A percentile compares a stretch with the other conserved stretches of the same genome.
Evolutionary conservation across 108 stramenopile genomes (phyloP).

Genomic region (Nitzschia palea): DNA sequence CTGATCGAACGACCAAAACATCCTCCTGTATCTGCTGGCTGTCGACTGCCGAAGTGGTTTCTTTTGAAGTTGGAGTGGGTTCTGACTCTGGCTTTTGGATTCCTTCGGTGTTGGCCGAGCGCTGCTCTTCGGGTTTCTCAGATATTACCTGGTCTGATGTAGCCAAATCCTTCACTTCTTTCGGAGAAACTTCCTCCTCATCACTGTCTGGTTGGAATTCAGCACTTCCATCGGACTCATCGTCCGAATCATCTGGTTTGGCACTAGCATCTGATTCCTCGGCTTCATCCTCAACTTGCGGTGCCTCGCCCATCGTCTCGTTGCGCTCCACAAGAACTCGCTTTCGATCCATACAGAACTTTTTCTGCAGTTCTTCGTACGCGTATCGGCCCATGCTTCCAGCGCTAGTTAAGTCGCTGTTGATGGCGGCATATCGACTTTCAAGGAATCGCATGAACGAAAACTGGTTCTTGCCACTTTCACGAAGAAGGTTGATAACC

Average conservation of each 20-base stretch:
- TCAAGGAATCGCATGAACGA: conserved; percentile 80
- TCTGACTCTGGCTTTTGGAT: neutral
- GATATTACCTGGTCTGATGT: neutral
- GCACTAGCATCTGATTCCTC: conserved; percentile 40
- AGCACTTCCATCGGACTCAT: conserved; percentile 69
- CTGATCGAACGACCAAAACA: conserved; percentile 43
- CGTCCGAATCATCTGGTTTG: conserved; percentile 55
- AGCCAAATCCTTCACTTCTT: conserved; percentile 23
- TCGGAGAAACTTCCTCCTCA: conserved; percentile 50
- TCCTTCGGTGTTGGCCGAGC: conserved; percentile 5
- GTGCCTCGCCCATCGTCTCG: conserved; percentile 24
- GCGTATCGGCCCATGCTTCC: conserved; percentile 65
- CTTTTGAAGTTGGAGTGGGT: neutral
- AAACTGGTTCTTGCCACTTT: conserved; percentile 61
- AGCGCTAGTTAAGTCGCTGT: conserved; percentile 62
- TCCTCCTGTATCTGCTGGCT: conserved; percentile 13
- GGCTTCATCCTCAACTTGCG: conserved; percentile 26
- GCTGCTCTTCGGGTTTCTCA: conserved; percentile 2
- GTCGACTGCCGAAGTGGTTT: neutral
- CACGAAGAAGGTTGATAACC: conserved; percentile 67
- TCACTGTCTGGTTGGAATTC: conserved; percentile 81
- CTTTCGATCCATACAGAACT: conserved; percentile 66
- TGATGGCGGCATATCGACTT: conserved; percentile 33
- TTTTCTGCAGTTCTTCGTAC: conserved; percentile 53
- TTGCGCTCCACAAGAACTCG: conserved; percentile 61